Conservation (phyloP, 257 asterid species). For the Capsicum rhomboideum region DNA sequence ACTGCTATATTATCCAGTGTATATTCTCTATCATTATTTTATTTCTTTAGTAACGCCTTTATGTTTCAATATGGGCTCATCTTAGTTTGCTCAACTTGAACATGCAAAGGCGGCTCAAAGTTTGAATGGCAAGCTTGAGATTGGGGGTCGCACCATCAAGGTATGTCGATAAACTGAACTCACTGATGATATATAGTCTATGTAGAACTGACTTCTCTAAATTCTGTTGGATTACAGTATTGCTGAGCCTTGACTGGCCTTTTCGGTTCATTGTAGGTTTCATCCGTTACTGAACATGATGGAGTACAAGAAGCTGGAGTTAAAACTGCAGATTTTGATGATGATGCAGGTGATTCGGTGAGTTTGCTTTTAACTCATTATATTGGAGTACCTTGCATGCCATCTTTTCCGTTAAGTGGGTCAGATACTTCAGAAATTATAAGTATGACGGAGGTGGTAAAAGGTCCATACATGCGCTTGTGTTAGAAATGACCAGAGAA, state of each 20-base stretch:
- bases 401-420: not conserved
- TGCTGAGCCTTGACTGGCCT: not conserved
- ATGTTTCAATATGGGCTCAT: not conserved
- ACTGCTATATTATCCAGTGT: not conserved
- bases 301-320: slow-evolving; percentile 77
- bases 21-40: not conserved
- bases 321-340: slow-evolving; percentile 96
- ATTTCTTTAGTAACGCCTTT: not conserved
- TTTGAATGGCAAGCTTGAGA: slow-evolving; percentile 87
- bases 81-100: slow-evolving; percentile 78
- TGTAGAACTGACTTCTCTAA: not conserved
- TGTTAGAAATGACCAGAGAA: not conserved
- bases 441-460: not conserved
- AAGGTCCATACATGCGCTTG: not conserved
- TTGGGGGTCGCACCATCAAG: slow-evolving; percentile 96
- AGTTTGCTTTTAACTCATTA: slow-evolving; percentile 11
- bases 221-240: not conserved
- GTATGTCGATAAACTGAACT: slow-evolving; percentile 18
- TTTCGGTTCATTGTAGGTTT: slow-evolving; percentile 49
- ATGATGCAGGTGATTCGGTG: slow-evolving; percentile 87
- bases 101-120: slow-evolving; percentile 95
- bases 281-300: slow-evolving; percentile 87
- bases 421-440: not conserved
- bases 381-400: not conserved
- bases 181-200: not conserved